A percentile compares a stretch with the other conserved stretches of the same genome.
These are phyloP conservation scores for Babesia gibsoni DNA, from an alignment of 169 alveolate species.

Conservation along the genomic window DNA sequence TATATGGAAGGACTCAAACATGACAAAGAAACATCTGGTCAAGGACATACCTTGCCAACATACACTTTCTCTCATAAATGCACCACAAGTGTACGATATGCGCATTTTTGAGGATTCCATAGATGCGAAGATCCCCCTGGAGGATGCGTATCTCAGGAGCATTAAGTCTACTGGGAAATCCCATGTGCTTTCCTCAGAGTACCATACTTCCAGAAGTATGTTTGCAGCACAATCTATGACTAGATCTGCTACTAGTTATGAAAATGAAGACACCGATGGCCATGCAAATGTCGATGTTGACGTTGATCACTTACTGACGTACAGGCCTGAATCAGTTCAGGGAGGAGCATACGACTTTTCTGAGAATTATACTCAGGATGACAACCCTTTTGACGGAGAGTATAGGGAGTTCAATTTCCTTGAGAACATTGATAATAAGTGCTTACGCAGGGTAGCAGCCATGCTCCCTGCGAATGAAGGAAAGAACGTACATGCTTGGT, in stretches of 20 bases:
- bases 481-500: background rate
- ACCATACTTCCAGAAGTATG: background rate
- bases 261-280: background rate
- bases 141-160: background rate
- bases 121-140: background rate
- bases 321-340: conserved; percentile 11
- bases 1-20: background rate
- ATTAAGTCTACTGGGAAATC: too few species aligned
- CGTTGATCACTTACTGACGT: conserved; percentile 13
- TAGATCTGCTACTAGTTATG: background rate
- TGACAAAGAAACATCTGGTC: background rate
- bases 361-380: background rate
- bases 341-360: conserved; percentile 5
- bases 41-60: conserved; percentile 3
- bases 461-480: background rate
- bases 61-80: background rate
- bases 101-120: background rate
- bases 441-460: conserved; percentile 11
- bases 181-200: too few species aligned
- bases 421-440: conserved; percentile 4
- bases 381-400: background rate
- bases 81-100: background rate
- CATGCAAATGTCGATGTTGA: background rate
- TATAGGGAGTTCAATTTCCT: background rate
- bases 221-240: background rate